Percentiles rank a stretch among this genome's conserved stretches.
phyloP scores from a whole-genome alignment of 2,329 filamentous ascomycete genomes.

The Uncinocarpus reesii region DNA sequence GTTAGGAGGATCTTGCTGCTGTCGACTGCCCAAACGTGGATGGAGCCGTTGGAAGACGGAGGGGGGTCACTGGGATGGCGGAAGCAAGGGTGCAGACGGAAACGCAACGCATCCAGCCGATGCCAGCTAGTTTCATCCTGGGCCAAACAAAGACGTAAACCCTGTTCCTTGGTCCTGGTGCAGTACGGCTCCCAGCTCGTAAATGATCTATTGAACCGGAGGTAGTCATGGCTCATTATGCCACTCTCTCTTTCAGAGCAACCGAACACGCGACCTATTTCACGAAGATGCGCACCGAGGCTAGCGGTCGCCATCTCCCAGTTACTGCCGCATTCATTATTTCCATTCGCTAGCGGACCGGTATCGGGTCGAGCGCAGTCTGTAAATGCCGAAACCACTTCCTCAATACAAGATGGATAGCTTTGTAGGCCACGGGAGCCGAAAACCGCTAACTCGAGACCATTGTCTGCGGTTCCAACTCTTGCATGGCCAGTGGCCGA shows the following conservation, averaged over 20 bases:
- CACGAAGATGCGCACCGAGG: slow-evolving; percentile 85
- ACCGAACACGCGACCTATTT: slow-evolving; percentile 81
- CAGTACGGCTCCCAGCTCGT: slow-evolving; percentile 71
- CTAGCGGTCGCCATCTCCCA: slow-evolving; percentile 96
- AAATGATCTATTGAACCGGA: slow-evolving; percentile 74
- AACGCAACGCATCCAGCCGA: slow-evolving; percentile 75
- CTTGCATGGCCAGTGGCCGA: slow-evolving; percentile 72
- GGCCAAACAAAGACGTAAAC: slow-evolving; percentile 58
- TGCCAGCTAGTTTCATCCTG: slow-evolving; percentile 89
- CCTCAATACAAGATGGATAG: slow-evolving; percentile 80
- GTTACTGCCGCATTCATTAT: slow-evolving; percentile 73
- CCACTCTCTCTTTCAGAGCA: slow-evolving; percentile 82
- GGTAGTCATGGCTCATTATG: slow-evolving; percentile 86
- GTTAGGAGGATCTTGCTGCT: slow-evolving; percentile 64
- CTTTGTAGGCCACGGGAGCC: slow-evolving; percentile 87
- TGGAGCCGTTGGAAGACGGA: slow-evolving; percentile 56
- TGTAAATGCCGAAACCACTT: slow-evolving; percentile 76
- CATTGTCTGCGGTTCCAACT: slow-evolving; percentile 62
- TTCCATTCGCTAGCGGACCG: slow-evolving; percentile 59
- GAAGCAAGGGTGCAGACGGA: slow-evolving; percentile 85
- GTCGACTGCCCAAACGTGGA: slow-evolving; percentile 80
- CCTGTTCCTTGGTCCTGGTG: slow-evolving; percentile 74
- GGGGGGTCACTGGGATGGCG: slow-evolving; percentile 64
- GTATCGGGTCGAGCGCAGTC: slow-evolving; percentile 87
- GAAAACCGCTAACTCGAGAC: slow-evolving; percentile 75